Percentiles rank a stretch among this genome's conserved stretches.
Evolutionary conservation across 1,139 yeast genomes (phyloP).

Genomic region (Geotrichum cucujoidarum): DNA sequence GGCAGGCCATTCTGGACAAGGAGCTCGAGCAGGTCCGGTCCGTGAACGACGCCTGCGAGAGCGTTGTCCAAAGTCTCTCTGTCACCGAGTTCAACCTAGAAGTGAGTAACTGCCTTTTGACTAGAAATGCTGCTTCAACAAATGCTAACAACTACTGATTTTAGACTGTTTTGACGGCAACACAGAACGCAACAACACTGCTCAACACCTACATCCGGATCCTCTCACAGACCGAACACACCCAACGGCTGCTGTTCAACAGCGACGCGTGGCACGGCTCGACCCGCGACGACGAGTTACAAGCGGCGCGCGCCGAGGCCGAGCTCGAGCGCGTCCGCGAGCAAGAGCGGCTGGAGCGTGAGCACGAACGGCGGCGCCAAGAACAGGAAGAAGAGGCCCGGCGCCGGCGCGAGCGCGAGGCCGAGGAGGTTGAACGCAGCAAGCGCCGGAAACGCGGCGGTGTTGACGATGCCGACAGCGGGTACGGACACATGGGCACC

Average conservation of each 20-base stretch:
- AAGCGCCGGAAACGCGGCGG: slow-evolving; percentile 5
- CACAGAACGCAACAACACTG: slow-evolving; percentile 33
- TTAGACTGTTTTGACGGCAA: slow-evolving; percentile 26
- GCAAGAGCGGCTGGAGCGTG: slow-evolving; percentile 24
- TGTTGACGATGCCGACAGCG: too few relatives aligned
- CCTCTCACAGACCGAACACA: slow-evolving; percentile 37
- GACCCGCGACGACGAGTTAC: slow-evolving; percentile 29
- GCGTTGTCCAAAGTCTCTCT: slow-evolving; percentile 26
- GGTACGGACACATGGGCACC: too few relatives aligned
- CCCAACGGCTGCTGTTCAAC: slow-evolving; percentile 32
- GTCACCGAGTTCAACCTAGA: slow-evolving; percentile 27
- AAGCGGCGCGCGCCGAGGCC: slow-evolving; percentile 26
- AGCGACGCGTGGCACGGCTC: slow-evolving; percentile 34
- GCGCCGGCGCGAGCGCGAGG: slow-evolving; percentile 20
- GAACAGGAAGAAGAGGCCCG: slow-evolving; percentile 23
- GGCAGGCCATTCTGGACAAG: slow-evolving; percentile 23
- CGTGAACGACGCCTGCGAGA: slow-evolving; percentile 27
- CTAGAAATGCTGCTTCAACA: too few relatives aligned
- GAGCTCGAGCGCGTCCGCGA: slow-evolving; percentile 26
- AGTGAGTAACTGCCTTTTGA: slow-evolving; percentile 7
- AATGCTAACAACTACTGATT: too few relatives aligned
- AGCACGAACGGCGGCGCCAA: slow-evolving; percentile 22
- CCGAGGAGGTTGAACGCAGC: slow-evolving; percentile 14
- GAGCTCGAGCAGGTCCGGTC: slow-evolving; percentile 29
- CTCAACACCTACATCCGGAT: slow-evolving; percentile 36